Base-by-base conservation (phyloP, 208 protist genomes). In the Acanthamoeba culbertsoni region DNA sequence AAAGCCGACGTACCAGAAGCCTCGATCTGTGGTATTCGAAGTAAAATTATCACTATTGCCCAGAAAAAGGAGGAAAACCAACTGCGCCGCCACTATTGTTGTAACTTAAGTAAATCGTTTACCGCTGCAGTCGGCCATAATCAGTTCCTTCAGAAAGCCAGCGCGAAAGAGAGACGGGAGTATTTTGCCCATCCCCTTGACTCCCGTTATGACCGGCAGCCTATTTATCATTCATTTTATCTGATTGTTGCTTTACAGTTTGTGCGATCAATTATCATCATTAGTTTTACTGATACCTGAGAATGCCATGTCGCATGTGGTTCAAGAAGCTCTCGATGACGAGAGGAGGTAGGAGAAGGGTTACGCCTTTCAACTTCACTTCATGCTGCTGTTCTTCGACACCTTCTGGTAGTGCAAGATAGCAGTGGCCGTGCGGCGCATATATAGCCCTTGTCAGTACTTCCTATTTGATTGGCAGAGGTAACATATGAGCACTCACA, bases 1-100 rank as follows among this genome's bases (percentile, higher is more conserved):
- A 40, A 79, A 79, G 68, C 68, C 68, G 37, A 79, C 68, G 33
- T 79, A 79, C 68, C 68, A 79, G 33, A 79, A 79, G 14, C 68
- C 68, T 8, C 68, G 68, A 33, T 48, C 68, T 79, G 33, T 8
- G 26, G 48, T 10, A 68, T 26, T 55, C 48, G 16, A n/a, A 28
- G 59, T n/a, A n/a, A n/a, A n/a, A n/a, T n/a, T n/a, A n/a, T n/a
- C n/a, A n/a, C n/a, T n/a, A n/a, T n/a, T n/a, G n/a, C n/a, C n/a
- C n/a, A n/a, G n/a, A n/a, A n/a, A n/a, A n/a, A n/a, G n/a, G n/a
- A n/a, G n/a, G n/a, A n/a, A n/a, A n/a, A n/a, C n/a, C n/a, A n/a
- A n/a, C n/a, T n/a, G n/a, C n/a, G n/a, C n/a, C n/a, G n/a, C n/a
- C n/a, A n/a, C n/a, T n/a, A n/a, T n/a, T n/a, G n/a, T 26, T 33